Base-by-base conservation (phyloP, 169 alveolate genomes). In the Plasmodium malariae region DNA sequence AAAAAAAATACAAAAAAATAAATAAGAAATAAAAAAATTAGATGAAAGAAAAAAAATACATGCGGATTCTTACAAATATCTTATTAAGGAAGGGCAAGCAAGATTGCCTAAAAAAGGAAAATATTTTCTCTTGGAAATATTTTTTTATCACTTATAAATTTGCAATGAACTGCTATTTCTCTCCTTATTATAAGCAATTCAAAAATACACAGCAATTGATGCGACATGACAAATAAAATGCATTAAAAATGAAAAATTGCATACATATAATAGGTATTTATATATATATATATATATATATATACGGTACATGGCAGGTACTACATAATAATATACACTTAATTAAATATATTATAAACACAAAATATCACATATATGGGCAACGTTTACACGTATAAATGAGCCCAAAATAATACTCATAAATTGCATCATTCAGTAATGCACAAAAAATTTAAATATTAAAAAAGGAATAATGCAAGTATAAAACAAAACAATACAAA, bases 91-190 rank as follows among this genome's bases (percentile, higher is more conserved):
- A 32, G 67, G 74, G 69, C 60, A 48, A n/a, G 67, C 60, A 57
- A 54, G 83, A 69, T 69, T 83, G 91, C 28, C 74, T 54, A 68
- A 65, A 68, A 67, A 30, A 67, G 36, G 48, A 83, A 68, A 54
- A 60, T 24, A 83, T 43, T 69, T 67, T 69, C 21, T 26, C n/a
- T 68, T 11, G 36, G 43, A 55, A 68, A 83, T 24, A 36, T 11
- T 32, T 40, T 45, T 48, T 68, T 68, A 83, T 83, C 91, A 65
- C 85, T 83, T 83, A 60, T 83, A 83, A 83, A 83, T 83, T 83
- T 83, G 91, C 91, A 83, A 83, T 69, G 91, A 57, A 36, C 37
- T 83, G 83, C 85, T 68, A 30, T 62, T 45, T 36, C 59, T 32
- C 59, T 65, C 91, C 83, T 69, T 83, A 83, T 54, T 65, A 59